Base-by-base conservation (phyloP, 768 basidiomycete genomes). In the Mycena amicta region DNA sequence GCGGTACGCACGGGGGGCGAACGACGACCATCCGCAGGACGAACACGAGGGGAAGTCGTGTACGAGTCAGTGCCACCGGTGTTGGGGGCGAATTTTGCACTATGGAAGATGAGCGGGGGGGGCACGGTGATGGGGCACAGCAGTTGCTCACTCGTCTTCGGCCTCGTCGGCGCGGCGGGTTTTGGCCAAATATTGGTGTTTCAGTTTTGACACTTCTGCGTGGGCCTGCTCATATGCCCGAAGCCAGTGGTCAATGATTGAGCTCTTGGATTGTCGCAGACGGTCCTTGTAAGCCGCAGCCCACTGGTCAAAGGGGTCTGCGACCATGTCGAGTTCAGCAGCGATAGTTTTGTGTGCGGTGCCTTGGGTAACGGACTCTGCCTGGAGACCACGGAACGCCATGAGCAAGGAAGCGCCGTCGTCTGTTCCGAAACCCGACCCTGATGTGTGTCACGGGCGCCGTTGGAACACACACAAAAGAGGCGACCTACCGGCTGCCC, bases 51-150 rank as follows among this genome's bases (percentile, higher is more conserved):
- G 18, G 93, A 93, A n/a, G 79, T 81, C 1, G 93, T 94, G 71
- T 90, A 94, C 61, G 84, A 87, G 72, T 95, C 93, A 31, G 78
- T 64, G 51, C 80, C 80, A 46, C 75, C 74, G 55, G 67, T 73
- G 66, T 82, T 87, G 5, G 94, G 94, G 5, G 93, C 92, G 67
- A 96, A 96, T 67, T 92, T 93, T 40, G 84, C 91, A 71, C 94
- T 96, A 67, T 4, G 52, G 18, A 53, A 56, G 28, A 46, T 45
- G 41, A 57, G 37, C 57, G 60, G 59, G 54, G 53, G 37, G 37
- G 33, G 63, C 26, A 13, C 43, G 69, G 29, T 41, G 43, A 66
- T 56, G 55, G 37, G 52, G 43, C 62, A 57, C 47, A 50, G 52
- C 43, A 20, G 37, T n/a, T n/a, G 28, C 93, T 67, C 72, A 96